Conservation (phyloP, 2,329 filamentous ascomycete genomes). For the Ophiostoma triangulosporum region DNA sequence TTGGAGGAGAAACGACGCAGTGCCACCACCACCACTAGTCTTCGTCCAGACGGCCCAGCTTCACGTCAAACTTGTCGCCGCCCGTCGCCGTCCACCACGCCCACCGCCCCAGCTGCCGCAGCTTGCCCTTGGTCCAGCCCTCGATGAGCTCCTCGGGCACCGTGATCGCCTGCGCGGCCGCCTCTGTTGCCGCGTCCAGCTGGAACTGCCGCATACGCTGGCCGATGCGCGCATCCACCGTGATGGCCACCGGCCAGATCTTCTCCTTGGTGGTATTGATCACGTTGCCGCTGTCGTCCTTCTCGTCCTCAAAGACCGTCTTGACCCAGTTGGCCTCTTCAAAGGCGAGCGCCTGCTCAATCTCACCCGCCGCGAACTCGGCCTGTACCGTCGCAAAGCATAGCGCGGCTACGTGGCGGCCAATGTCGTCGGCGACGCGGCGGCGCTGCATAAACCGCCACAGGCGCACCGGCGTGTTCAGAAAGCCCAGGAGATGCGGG, state of each 20-base stretch:
- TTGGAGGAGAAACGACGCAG: no score
- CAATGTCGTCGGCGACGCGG: constrained; percentile 72
- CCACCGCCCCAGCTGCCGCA: constrained; percentile 41
- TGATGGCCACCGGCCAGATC: constrained; percentile 63
- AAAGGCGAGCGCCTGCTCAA: constrained; percentile 47
- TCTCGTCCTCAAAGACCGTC: constrained; percentile 48
- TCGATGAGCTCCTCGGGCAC: constrained; percentile 56
- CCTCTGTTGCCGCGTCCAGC: constrained; percentile 55
- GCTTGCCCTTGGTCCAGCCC: constrained; percentile 50
- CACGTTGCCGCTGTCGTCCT: constrained; percentile 10
- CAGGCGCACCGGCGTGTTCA: constrained; percentile 75
- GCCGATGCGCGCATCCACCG: constrained; percentile 62
- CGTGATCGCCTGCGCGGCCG: constrained; percentile 45
- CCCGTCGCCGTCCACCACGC: constrained; percentile 26
- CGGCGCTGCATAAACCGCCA: constrained; percentile 81
- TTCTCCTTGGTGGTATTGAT: constrained; percentile 37
- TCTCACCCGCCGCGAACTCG: constrained; percentile 44
- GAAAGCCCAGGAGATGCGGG: constrained; percentile 84
- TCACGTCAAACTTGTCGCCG: constrained; percentile 25
- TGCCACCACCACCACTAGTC: neutral
- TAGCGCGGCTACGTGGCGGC: constrained; percentile 72
- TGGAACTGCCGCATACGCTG: constrained; percentile 71
- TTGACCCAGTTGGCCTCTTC: constrained; percentile 82
- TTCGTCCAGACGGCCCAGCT: constrained; percentile 15
- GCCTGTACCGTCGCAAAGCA: constrained; percentile 50